Base-by-base conservation (phyloP, 2,329 filamentous ascomycete genomes). In the Fusarium praegraminearum region DNA sequence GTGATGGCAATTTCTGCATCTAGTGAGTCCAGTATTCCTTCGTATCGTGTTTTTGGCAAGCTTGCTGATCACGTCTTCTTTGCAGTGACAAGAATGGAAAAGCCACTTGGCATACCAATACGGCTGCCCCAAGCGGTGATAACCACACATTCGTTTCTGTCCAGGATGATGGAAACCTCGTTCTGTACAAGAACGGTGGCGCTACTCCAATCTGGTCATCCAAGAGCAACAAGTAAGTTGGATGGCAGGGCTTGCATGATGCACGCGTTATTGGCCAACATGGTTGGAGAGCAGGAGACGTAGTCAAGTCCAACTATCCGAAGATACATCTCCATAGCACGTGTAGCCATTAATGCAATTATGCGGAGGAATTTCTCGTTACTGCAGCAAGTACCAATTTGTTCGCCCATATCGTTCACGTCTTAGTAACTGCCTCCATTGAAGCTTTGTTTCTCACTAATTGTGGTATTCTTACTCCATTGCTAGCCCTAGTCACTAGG, bases 31-130 rank as follows among this genome's bases (percentile, higher is more conserved):
- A 9, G 9, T 16, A n/a, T 18, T 13, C n/a, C 7, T 22, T 18
- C 3, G 5, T 13, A 30, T 5, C 5, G 16, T 7, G 40, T 47
- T 8, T n/a, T 5, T 10, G 15, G 12, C 6, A 10, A 20, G 7
- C 15, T 49, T 12, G n/a, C 12, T 43, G 13, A 61, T 20, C 9
- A 9, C 28, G 6, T 11, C 7, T 24, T 30, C 7, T 32, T 5
- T 40, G 1, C 7, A 62, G 59, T n/a, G 59, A 63, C 41, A 54
- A 54, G n/a, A 43, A 52, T 16, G 56, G 46, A 5, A 62, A 57
- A 22, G 60, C 60, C 6, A 63, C 47, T 10, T 63, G 60, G 60
- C 60, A 63, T 28, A 63, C 60, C 35, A 44, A 63, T 30, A 63
- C 60, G 8, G 60, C 60, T 49, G 35, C 26, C 0, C 56, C 56